These are phyloP conservation scores for Speleostelium caveatum DNA, from an alignment of 78 protist species.

Conservation along the genomic window DNA sequence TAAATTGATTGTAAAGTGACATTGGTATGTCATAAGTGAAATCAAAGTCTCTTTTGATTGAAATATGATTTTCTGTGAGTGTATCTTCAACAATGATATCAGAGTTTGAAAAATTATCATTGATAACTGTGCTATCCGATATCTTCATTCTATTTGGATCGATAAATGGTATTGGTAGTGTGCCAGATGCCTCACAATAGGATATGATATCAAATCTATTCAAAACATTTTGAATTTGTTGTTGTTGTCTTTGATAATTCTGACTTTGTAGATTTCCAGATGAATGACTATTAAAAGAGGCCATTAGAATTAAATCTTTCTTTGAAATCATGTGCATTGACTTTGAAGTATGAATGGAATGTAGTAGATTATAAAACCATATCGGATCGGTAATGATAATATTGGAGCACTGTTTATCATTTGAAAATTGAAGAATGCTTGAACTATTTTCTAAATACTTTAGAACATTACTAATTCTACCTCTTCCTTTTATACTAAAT, in stretches of 20 bases:
- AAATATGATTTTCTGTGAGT: too few relatives aligned
- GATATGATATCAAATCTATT: background rate
- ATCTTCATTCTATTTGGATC: background rate
- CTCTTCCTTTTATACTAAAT: conserved; percentile 13
- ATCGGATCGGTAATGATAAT: conserved; percentile 1
- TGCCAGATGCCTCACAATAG: background rate
- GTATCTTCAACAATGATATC: background rate
- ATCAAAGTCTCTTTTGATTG: background rate
- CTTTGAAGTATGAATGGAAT: background rate
- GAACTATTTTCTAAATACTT: conserved; percentile 7
- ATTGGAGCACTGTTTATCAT: conserved; percentile 2
- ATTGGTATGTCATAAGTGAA: background rate
- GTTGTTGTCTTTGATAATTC: too few relatives aligned
- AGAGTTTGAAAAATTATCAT: too few relatives aligned
- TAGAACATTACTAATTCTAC: conserved; percentile 13
- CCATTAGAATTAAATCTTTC: background rate
- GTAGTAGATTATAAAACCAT: background rate
- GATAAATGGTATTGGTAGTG: background rate
- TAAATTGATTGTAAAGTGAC: background rate
- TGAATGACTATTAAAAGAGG: background rate
- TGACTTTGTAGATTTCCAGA: too few relatives aligned
- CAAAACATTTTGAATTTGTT: background rate
- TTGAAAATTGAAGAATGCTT: background rate
- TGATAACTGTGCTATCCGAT: background rate
- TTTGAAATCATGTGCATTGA: background rate